These are phyloP conservation scores for Saccharomyces hybrid DNA, from an alignment of 1,139 yeast species.

Conservation along the genomic window DNA sequence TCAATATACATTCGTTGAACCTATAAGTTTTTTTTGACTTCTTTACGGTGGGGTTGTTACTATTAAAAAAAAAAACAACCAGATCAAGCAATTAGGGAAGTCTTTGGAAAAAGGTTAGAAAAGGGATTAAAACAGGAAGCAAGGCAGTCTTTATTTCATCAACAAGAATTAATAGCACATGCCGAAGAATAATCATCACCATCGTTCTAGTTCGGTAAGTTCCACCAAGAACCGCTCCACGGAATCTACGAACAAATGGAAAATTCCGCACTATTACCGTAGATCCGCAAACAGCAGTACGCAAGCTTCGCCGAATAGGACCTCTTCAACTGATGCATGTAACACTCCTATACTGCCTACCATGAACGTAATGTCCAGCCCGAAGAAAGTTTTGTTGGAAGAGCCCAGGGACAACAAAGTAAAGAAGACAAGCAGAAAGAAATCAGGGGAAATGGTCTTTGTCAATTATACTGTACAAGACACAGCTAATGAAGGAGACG, in stretches of 20 bases:
- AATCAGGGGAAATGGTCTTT: constrained; percentile 28
- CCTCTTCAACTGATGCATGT: constrained; percentile 5
- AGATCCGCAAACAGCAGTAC: constrained; percentile 11
- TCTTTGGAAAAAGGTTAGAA: not conserved
- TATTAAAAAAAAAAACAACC: not conserved
- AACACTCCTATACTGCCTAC: constrained; percentile 9
- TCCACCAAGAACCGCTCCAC: constrained; percentile 12
- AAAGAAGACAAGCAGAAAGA: constrained; percentile 19
- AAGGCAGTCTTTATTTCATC: not conserved
- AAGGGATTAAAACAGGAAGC: not conserved
- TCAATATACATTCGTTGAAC: not conserved
- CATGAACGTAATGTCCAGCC: constrained; percentile 21
- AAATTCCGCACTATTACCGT: constrained; percentile 31
- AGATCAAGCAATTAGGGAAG: not conserved
- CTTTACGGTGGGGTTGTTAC: not conserved
- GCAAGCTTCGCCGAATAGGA: constrained; percentile 5
- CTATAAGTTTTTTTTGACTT: not conserved
- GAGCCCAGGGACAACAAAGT: constrained; percentile 17
- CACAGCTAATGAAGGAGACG: constrained; percentile 8
- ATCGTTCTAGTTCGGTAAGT: constrained; percentile 3
- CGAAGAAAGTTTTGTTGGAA: constrained; percentile 26
- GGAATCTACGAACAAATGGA: constrained; percentile 29
- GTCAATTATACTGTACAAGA: constrained; percentile 32
- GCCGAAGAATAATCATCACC: not conserved
- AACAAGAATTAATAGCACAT: not conserved